Conservation (phyloP, 495 filamentous ascomycete species). For the Penicillium lagena region DNA sequence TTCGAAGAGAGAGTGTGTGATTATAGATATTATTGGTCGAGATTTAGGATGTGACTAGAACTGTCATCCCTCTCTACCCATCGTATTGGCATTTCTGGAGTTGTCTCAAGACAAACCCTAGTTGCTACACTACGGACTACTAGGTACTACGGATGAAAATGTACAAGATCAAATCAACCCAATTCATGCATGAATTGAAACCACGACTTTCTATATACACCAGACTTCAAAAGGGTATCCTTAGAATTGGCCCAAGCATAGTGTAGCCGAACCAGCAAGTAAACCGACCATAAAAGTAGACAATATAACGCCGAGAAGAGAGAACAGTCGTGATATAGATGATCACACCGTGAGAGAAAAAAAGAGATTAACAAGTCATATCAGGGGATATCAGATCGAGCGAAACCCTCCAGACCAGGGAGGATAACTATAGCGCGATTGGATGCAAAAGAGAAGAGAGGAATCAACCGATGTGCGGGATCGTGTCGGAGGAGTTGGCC, state of each 20-base stretch:
- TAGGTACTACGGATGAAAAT: too few relatives aligned
- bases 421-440: constrained; percentile 3
- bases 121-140: too few relatives aligned
- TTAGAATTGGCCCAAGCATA: background rate
- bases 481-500: constrained; percentile 48
- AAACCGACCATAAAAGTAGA: background rate
- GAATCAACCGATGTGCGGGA: constrained; percentile 10
- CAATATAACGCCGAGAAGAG: background rate
- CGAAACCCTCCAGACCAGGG: background rate
- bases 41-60: too few relatives aligned
- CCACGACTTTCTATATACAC: too few relatives aligned
- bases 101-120: too few relatives aligned
- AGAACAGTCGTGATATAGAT: background rate
- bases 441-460: background rate
- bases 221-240: constrained; percentile 5
- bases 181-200: too few relatives aligned
- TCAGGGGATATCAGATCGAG: constrained; percentile 11
- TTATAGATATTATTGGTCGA: too few relatives aligned
- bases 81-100: too few relatives aligned
- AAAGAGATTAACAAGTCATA: constrained; percentile 10
- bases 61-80: too few relatives aligned
- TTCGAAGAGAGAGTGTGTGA: background rate
- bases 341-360: constrained; percentile 12
- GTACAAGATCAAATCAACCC: too few relatives aligned
- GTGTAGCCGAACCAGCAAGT: background rate